Percentiles rank a stretch among this genome's conserved stretches.
These are phyloP conservation scores for Trypanosoma melophagium DNA, from an alignment of 208 protist species.

Conservation along the genomic window DNA sequence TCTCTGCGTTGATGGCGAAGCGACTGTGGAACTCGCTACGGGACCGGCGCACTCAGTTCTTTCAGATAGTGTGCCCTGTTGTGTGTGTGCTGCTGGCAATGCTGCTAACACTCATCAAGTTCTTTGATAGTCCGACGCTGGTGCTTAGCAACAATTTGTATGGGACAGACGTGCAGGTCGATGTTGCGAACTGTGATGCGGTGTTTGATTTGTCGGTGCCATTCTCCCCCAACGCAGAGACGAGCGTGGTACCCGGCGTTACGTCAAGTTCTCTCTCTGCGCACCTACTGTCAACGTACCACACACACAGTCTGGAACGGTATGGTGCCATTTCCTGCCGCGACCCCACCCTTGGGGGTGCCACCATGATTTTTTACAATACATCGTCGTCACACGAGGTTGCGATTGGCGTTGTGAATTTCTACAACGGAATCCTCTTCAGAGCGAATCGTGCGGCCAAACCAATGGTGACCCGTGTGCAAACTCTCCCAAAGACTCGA, in stretches of 20 bases:
- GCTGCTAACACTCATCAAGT: constrained; percentile 26
- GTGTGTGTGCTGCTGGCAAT: constrained; percentile 28
- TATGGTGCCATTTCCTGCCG: constrained; percentile 53
- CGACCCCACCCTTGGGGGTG: constrained; percentile 9
- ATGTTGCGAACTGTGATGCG: constrained; percentile 10
- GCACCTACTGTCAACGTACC: constrained; percentile 42
- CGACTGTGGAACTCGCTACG: constrained; percentile 19
- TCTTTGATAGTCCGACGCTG: constrained; percentile 32
- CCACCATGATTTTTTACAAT: constrained; percentile 46
- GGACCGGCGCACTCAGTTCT: constrained; percentile 30
- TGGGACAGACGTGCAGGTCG: constrained; percentile 24
- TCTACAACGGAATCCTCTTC: constrained; percentile 39
- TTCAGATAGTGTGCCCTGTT: constrained; percentile 30
- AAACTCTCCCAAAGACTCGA: background rate
- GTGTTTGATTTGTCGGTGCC: constrained; percentile 30
- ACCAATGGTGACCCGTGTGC: background rate
- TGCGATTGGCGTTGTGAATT: constrained; percentile 28
- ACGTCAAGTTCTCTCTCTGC: constrained; percentile 15
- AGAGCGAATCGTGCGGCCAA: background rate
- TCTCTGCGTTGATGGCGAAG: constrained; percentile 27
- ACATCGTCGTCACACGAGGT: constrained; percentile 37
- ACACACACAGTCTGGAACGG: constrained; percentile 33
- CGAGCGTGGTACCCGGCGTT: constrained; percentile 20
- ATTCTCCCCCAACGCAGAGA: constrained; percentile 24
- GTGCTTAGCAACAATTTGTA: constrained; percentile 31